Base-by-base conservation (phyloP, 1,139 yeast genomes). In the Lodderomyces metapsilosis region DNA sequence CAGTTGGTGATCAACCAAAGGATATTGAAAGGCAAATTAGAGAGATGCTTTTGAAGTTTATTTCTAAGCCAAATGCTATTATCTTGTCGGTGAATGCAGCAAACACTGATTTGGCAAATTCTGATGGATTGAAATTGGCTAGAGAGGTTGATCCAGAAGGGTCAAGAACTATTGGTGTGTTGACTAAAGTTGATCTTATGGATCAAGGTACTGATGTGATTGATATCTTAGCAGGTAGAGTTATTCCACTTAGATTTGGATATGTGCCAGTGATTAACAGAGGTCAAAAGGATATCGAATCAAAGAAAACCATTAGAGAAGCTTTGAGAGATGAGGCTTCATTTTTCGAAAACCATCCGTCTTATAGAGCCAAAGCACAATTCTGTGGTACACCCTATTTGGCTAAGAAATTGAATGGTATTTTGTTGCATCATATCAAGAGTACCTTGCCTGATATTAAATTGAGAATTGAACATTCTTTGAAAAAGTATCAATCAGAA, bases 1-100 rank as follows among this genome's bases (percentile, higher is more conserved):
- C 99, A n/a, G 98, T 92, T 39, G 99, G 99, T 37, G 98, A 92
- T 64, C 99, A 92, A 67, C 99, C 99, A 42, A 88, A 86, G 61
- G 98, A 92, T 64, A 92, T 92, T 52, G 99, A 92, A 71, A 83
- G 80, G 51, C 96, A 88, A 66, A 94, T 92, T 55, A 83, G 87
- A 59, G 96, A 91, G 50, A 92, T 92, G 98, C 75, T 92, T 45
- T 75, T 92, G 77, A 88, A 88, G 64, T 92, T 86, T 61, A 92
- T 92, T 55, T 83, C 96, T 28, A 91, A 89, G 62, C 98, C 98
- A 45, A 92, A 92, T 61, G 98, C 98, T 36, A 92, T 92, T 56
- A 85, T 92, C 48, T 74, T 92, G 47, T 89, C 98, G 1, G 98
- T 92, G 36, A 92, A 95, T 54, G 96, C 97, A 13, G 96, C 98